Percentiles rank a stretch among this genome's conserved stretches.
Conservation (phyloP, 2,329 filamentous ascomycete genomes). For the Colletotrichum sp. region DNA sequence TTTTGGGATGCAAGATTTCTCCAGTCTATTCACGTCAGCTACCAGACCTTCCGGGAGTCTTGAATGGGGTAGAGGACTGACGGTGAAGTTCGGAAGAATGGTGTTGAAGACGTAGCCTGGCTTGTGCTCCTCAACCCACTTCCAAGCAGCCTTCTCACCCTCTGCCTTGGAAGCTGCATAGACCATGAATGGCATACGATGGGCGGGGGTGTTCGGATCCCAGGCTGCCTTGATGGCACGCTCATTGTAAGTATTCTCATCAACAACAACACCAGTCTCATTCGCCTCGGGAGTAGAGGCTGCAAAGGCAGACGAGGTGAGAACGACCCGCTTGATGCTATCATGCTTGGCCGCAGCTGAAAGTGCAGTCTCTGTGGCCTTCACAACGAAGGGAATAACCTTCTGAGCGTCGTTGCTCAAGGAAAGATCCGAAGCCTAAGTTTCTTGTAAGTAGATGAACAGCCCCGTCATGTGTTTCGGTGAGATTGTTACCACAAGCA, state of each 20-base stretch:
- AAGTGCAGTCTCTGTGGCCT: slow-evolving; percentile 31
- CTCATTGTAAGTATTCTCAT: slow-evolving; percentile 39
- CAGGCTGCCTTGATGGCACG: slow-evolving; percentile 36
- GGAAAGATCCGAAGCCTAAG: slow-evolving; percentile 34
- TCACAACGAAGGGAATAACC: slow-evolving; percentile 38
- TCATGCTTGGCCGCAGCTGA: slow-evolving; percentile 36
- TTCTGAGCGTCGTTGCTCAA: slow-evolving; percentile 39
- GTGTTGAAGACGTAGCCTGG: slow-evolving; percentile 34
- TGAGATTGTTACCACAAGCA: slow-evolving; percentile 1
- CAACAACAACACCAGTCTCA: slow-evolving; percentile 17
- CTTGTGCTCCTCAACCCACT: slow-evolving; percentile 36
- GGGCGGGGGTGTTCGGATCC: slow-evolving; percentile 38
- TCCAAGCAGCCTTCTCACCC: slow-evolving; percentile 42
- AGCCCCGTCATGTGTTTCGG: neutral
- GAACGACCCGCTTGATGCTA: slow-evolving; percentile 43
- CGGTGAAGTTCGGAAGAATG: slow-evolving; percentile 33
- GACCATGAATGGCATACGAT: slow-evolving; percentile 24
- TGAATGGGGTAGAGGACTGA: neutral
- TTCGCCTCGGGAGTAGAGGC: slow-evolving; percentile 23
- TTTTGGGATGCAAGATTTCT: slow-evolving; percentile 14
- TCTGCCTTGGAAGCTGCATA: slow-evolving; percentile 45
- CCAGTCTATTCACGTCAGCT: neutral
- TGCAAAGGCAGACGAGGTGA: slow-evolving; percentile 39
- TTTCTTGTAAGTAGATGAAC: slow-evolving; percentile 23
- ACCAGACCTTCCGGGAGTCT: neutral